Evolutionary conservation across 1,139 yeast species (phyloP).

Genomic region (Suhomyces bribrorum): DNA sequence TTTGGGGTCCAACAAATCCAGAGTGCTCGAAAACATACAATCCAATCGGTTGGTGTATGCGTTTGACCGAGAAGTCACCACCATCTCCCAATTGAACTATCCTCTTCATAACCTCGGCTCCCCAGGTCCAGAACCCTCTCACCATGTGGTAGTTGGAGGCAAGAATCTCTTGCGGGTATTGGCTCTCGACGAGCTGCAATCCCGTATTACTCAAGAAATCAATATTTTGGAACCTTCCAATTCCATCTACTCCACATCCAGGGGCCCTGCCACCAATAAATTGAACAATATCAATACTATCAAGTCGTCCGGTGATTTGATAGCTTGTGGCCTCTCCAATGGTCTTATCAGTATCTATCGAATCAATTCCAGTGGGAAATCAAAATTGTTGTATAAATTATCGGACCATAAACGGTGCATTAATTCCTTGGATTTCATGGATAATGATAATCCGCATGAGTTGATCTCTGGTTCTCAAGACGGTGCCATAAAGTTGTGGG

Average conservation of each 20-base stretch:
- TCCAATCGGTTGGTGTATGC: slow-evolving; percentile 22
- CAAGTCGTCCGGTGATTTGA: slow-evolving; percentile 34
- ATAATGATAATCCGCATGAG: slow-evolving; percentile 53
- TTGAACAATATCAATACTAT: slow-evolving; percentile 45
- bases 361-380: slow-evolving; percentile 36
- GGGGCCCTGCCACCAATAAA: slow-evolving; percentile 33
- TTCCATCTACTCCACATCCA: slow-evolving; percentile 48
- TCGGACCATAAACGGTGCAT: slow-evolving; percentile 80
- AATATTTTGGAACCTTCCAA: slow-evolving; percentile 44
- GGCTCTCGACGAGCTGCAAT: slow-evolving; percentile 44
- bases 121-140: slow-evolving; percentile 17
- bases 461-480: slow-evolving; percentile 89
- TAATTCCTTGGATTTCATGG: slow-evolving; percentile 69
- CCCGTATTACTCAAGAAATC: slow-evolving; percentile 38
- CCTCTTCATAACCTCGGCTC: slow-evolving; percentile 17
- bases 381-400: slow-evolving; percentile 47
- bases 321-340: slow-evolving; percentile 47
- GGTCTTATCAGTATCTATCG: slow-evolving; percentile 40
- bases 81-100: slow-evolving; percentile 39
- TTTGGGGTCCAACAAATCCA: slow-evolving; percentile 12
- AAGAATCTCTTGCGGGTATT: slow-evolving; percentile 55
- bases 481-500: slow-evolving; percentile 89
- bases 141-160: slow-evolving; percentile 58
- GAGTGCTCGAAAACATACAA: slow-evolving; percentile 8
- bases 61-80: slow-evolving; percentile 34